These are phyloP conservation scores for Purshia tridentata DNA, from an alignment of 306 rosid genomes.

Conservation along the genomic window DNA sequence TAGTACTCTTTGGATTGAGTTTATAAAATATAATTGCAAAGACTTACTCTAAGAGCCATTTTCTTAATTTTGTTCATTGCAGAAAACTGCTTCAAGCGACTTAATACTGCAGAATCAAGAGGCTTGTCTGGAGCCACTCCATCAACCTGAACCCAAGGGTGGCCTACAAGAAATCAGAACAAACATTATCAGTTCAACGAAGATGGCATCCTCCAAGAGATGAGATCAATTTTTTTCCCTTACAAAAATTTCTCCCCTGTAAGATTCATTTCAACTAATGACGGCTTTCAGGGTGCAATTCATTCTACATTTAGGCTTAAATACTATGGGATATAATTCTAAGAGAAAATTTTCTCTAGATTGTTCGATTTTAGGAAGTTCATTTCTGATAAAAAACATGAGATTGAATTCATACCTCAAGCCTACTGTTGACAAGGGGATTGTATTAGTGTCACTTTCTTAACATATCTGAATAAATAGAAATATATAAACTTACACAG, in stretches of 20 bases:
- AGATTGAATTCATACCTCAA: background rate
- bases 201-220: background rate
- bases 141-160: slow-evolving; percentile 87
- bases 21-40: background rate
- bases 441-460: background rate
- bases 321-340: background rate
- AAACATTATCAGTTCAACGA: background rate
- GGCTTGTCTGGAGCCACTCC: slow-evolving; percentile 87
- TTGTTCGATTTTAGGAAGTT: background rate
- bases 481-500: slow-evolving; percentile 51
- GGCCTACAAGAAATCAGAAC: slow-evolving; percentile 56
- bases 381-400: background rate
- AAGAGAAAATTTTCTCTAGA: background rate
- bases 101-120: slow-evolving; percentile 83
- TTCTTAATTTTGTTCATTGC: slow-evolving; percentile 88
- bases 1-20: background rate
- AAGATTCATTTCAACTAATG: background rate
- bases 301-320: background rate
- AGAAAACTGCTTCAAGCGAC: slow-evolving; percentile 80
- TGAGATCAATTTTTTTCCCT: background rate
- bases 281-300: background rate
- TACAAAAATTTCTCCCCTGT: background rate
- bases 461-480: too few relatives aligned
- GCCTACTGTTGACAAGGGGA: background rate
- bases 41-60: slow-evolving; percentile 90